Evolutionary conservation across 768 basidiomycete species (phyloP), one percentile per base, ranked within the genome.

Genomic region (Lanmaoa pseudosensibilis): DNA sequence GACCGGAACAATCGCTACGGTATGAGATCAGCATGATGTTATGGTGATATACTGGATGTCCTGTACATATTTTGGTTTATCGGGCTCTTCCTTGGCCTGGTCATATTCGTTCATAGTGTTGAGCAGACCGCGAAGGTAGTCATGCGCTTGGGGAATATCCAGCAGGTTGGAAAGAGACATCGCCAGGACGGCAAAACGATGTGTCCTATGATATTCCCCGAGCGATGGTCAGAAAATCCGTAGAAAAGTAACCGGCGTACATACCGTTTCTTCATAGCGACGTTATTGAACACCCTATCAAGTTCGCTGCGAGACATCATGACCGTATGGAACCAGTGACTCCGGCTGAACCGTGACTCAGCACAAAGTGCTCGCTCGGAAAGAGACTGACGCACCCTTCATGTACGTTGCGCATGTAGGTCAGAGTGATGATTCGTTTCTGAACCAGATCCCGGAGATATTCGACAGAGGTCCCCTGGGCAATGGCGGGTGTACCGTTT

Each of bases 311-410:
- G 83, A 52, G 87, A 85, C 64, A 94, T 82, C 66, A 90, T 80
- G 62, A 94, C 85, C 13, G 93, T 94, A 69, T 92, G 89, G 65
- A 91, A 91, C 92, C 92, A 93, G 67, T 92, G 87, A 59, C 85
- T 86, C 52, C 84, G 85, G 51, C 92, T 93, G 66, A 27, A 30
- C 33, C 10, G 3, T 39, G 19, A 34, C 32, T 60, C 44, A 62
- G 50, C 13, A 52, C 45, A 54, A 19, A 34, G 34, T 23, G 9
- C 41, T 39, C 9, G 39, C 16, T 47, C 43, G 36, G 37, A 47
- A 52, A 30, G 45, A 50, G 46, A 4, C 21, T 44, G 48, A 80
- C 86, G 64, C 60, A 92, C 89, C 93, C 93, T 72, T 93, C 90
- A 61, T 93, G 88, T 33, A 92, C 86, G 64, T 84, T 90, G 61